A percentile compares a stretch with the other conserved stretches of the same genome.
Evolutionary conservation across 2,329 filamentous ascomycete genomes (phyloP).

Genomic region (Kalmusia sp.): DNA sequence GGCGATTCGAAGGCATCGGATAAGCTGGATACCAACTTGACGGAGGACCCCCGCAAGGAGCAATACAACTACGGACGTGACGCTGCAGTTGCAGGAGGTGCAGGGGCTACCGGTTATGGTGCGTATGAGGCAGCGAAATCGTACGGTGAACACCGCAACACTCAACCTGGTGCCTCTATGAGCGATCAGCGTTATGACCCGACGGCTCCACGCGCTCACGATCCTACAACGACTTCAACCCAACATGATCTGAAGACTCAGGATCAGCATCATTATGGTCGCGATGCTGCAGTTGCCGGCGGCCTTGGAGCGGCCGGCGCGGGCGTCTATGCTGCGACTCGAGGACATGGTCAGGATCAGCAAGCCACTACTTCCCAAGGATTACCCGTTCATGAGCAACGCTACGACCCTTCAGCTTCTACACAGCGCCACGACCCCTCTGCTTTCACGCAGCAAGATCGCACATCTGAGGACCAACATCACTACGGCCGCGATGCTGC

Average conservation of each 20-base stretch:
- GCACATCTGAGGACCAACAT: too few relatives aligned
- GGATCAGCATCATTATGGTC: too few relatives aligned
- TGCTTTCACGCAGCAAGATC: slow-evolving; percentile 10
- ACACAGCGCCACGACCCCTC: slow-evolving; percentile 21
- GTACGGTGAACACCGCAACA: slow-evolving; percentile 38
- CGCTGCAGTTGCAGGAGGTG: slow-evolving; percentile 37
- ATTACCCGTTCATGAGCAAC: slow-evolving; percentile 26
- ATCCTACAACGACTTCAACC: neutral
- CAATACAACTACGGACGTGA: slow-evolving; percentile 38
- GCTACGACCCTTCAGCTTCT: slow-evolving; percentile 22
- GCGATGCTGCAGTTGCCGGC: too few relatives aligned
- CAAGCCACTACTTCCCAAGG: neutral
- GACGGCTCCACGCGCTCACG: slow-evolving; percentile 22
- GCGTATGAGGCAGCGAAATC: slow-evolving; percentile 40
- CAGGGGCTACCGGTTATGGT: slow-evolving; percentile 39
- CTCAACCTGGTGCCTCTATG: slow-evolving; percentile 37
- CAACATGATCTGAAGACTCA: too few relatives aligned
- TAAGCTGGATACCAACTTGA: slow-evolving; percentile 32
- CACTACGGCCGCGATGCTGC: too few relatives aligned
- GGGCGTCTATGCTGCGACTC: too few relatives aligned
- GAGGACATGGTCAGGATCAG: too few relatives aligned
- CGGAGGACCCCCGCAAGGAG: slow-evolving; percentile 20
- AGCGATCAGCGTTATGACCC: slow-evolving; percentile 30
- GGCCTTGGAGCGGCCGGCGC: too few relatives aligned
- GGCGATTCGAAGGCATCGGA: too few relatives aligned